These are phyloP conservation scores for Ophiocordyceps camponoti-floridani DNA, from an alignment of 2,329 filamentous ascomycete species.

Conservation along the genomic window DNA sequence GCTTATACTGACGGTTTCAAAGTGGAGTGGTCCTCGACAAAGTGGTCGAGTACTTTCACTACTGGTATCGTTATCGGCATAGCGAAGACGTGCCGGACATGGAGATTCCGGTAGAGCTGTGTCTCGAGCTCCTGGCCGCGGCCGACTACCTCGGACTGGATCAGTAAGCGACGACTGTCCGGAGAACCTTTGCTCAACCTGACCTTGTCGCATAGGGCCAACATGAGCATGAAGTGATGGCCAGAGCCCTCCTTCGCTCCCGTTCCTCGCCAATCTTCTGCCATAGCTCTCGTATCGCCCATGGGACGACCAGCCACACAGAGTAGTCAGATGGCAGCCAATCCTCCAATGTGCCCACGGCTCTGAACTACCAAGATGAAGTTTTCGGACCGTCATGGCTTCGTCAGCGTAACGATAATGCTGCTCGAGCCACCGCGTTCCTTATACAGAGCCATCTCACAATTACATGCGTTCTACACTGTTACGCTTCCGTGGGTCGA, in stretches of 20 bases:
- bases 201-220: slow-evolving; percentile 14
- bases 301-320: no score
- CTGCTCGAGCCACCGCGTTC: no score
- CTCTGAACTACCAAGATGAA: background rate
- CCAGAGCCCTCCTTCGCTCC: background rate
- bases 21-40: slow-evolving; percentile 63
- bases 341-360: no score
- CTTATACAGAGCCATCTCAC: slow-evolving; percentile 36
- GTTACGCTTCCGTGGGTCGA: slow-evolving; percentile 30
- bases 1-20: slow-evolving; percentile 6
- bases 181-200: background rate
- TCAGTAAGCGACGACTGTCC: slow-evolving; percentile 15
- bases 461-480: slow-evolving; percentile 34
- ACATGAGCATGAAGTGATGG: slow-evolving; percentile 18
- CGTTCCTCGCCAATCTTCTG: no score
- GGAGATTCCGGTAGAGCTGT: slow-evolving; percentile 64
- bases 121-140: slow-evolving; percentile 59
- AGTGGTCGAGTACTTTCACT: slow-evolving; percentile 69
- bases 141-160: slow-evolving; percentile 61
- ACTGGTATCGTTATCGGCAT: slow-evolving; percentile 58
- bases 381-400: background rate
- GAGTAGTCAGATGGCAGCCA: no score
- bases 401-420: no score
- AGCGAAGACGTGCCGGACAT: slow-evolving; percentile 60
- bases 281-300: no score